Evolutionary conservation across 768 basidiomycete species (phyloP).

Genomic region (Rhizopogon salebrosus): DNA sequence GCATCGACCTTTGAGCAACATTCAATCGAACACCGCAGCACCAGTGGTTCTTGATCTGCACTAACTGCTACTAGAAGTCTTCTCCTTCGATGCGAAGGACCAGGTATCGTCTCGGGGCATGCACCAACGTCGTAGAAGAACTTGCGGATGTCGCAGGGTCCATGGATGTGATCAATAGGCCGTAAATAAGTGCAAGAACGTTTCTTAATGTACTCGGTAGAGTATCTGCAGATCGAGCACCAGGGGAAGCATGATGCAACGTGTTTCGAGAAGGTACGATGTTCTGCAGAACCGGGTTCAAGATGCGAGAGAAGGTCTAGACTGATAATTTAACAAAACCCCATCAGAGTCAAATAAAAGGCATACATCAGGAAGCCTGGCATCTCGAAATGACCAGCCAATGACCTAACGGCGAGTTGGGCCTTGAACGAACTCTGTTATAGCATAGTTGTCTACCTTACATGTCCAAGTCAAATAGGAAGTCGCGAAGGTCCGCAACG

Average conservation of each 20-base stretch:
- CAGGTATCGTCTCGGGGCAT: slow-evolving; percentile 46
- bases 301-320: slow-evolving; percentile 33
- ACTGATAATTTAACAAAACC: slow-evolving; percentile 15
- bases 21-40: slow-evolving; percentile 22
- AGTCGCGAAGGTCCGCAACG: not conserved
- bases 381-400: slow-evolving; percentile 72
- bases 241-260: slow-evolving; percentile 35
- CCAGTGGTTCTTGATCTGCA: slow-evolving; percentile 1
- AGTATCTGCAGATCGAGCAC: slow-evolving; percentile 4
- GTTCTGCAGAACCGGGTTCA: slow-evolving; percentile 39
- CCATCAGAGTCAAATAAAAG: not conserved
- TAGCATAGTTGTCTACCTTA: slow-evolving; percentile 82
- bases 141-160: not conserved
- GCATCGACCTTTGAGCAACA: slow-evolving; percentile 8
- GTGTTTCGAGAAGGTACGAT: slow-evolving; percentile 58
- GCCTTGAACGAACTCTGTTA: slow-evolving; percentile 82
- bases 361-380: slow-evolving; percentile 75
- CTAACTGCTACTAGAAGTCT: slow-evolving; percentile 12
- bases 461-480: not conserved
- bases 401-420: slow-evolving; percentile 90
- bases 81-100: slow-evolving; percentile 61
- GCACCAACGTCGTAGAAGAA: slow-evolving; percentile 19
- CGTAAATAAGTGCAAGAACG: slow-evolving; percentile 32
- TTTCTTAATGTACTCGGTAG: slow-evolving; percentile 18
- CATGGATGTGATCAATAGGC: slow-evolving; percentile 11